A percentile compares a stretch with the other conserved stretches of the same genome.
These are phyloP conservation scores for Thraustochytrium striatum DNA, from an alignment of 352 stramenopile species.

Conservation along the genomic window DNA sequence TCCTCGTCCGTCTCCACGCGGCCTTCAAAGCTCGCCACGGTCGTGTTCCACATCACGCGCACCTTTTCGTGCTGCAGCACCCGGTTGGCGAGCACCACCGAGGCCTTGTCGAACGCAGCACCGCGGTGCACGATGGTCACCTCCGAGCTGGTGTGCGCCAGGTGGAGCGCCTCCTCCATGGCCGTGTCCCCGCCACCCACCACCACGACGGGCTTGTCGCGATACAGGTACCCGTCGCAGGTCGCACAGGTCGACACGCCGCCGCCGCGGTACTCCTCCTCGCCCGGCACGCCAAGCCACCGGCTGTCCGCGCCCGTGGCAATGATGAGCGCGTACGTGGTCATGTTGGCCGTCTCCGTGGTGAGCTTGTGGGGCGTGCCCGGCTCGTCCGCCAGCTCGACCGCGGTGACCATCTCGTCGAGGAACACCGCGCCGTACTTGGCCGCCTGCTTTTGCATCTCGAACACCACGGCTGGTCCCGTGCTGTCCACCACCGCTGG, in stretches of 20 bases:
- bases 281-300: constrained; percentile 64
- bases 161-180: constrained; percentile 62
- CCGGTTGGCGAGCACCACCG: constrained; percentile 64
- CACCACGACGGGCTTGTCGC: constrained; percentile 62
- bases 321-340: constrained; percentile 67
- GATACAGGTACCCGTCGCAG: constrained; percentile 66
- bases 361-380: constrained; percentile 46
- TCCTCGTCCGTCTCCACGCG: constrained; percentile 6
- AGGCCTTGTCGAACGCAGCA: constrained; percentile 63
- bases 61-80: constrained; percentile 61
- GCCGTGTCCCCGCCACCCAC: constrained; percentile 69
- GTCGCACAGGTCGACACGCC: constrained; percentile 67
- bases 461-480: constrained; percentile 61
- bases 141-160: constrained; percentile 56
- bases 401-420: constrained; percentile 59
- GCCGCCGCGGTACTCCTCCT: constrained; percentile 64
- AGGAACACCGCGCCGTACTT: constrained; percentile 65
- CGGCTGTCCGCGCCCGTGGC: constrained; percentile 67
- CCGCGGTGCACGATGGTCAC: constrained; percentile 60
- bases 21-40: constrained; percentile 50
- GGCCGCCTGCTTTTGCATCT: constrained; percentile 66
- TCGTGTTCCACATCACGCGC: constrained; percentile 65
- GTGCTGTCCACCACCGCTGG: constrained; percentile 60
- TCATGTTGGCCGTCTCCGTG: constrained; percentile 13
- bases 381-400: constrained; percentile 59